Percentiles rank a stretch among this genome's conserved stretches.
phyloP scores from a whole-genome alignment of 257 asterid genomes.

The Solanum chaucha region DNA sequence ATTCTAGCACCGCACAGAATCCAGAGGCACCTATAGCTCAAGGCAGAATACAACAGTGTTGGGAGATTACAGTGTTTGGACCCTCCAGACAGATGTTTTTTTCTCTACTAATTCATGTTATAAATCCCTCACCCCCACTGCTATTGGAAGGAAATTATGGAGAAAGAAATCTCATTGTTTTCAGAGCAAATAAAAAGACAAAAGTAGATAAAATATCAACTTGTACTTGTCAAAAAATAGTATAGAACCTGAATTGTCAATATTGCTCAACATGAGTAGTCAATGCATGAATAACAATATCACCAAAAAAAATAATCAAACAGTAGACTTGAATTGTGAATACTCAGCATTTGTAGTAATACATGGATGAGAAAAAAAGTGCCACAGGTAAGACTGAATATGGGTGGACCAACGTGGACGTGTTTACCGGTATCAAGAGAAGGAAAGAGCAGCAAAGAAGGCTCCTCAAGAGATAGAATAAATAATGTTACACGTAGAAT shows the following conservation, averaged over 20 bases:
- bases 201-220: not conserved
- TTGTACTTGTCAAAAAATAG: not conserved
- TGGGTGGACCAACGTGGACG: not conserved
- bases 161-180: not conserved
- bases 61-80: not conserved
- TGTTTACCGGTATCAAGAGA: not conserved
- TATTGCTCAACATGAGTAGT: not conserved
- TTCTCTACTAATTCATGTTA: not conserved
- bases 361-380: not conserved
- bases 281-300: not conserved
- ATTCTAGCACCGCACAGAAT: not conserved
- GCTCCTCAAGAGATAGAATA: not conserved
- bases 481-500: not conserved
- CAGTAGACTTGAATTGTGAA: not conserved
- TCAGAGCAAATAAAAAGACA: not conserved
- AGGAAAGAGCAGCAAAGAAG: not conserved
- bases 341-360: not conserved
- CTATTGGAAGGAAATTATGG: not conserved
- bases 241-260: not conserved
- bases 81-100: not conserved
- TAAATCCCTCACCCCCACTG: not conserved
- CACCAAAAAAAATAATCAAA: not conserved
- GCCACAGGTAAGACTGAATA: not conserved
- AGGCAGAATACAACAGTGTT: not conserved
- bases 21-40: not conserved